Evolutionary conservation across 139 green algal genomes (phyloP).

Genomic region (Desmodesmus armatus): DNA sequence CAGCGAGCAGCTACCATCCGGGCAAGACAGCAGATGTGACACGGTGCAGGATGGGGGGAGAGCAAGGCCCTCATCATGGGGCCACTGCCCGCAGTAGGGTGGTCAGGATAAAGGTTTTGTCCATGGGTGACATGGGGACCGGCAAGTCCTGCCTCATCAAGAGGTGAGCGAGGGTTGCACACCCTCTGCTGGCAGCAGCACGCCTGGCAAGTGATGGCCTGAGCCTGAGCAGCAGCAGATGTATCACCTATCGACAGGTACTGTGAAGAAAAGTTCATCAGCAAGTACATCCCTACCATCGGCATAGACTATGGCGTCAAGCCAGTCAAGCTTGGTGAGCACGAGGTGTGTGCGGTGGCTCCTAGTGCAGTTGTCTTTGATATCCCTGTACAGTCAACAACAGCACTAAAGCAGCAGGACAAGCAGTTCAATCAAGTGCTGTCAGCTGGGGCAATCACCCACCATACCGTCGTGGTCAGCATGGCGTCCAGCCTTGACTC

Average conservation of each 20-base stretch:
- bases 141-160: constrained; percentile 85
- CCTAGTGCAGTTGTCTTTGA: too few species aligned
- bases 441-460: too few species aligned
- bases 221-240: not conserved
- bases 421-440: too few species aligned
- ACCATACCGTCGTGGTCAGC: too few species aligned
- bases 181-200: not conserved
- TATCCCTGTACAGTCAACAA: too few species aligned
- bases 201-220: not conserved
- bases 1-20: too few species aligned
- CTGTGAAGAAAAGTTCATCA: constrained; percentile 79
- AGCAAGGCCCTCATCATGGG: too few species aligned
- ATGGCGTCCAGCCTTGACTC: too few species aligned
- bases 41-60: not conserved
- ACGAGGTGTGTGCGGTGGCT: constrained; percentile 65
- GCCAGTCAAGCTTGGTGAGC: constrained; percentile 61
- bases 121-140: constrained; percentile 67
- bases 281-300: constrained; percentile 79
- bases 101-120: constrained; percentile 73
- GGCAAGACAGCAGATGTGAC: not conserved
- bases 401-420: too few species aligned
- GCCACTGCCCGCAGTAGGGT: constrained; percentile 41
- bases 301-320: constrained; percentile 83
- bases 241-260: constrained; percentile 57
- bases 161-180: constrained; percentile 43